Evolutionary conservation across 129 eudicot species (phyloP).

Genomic region (Flaveria robusta): DNA sequence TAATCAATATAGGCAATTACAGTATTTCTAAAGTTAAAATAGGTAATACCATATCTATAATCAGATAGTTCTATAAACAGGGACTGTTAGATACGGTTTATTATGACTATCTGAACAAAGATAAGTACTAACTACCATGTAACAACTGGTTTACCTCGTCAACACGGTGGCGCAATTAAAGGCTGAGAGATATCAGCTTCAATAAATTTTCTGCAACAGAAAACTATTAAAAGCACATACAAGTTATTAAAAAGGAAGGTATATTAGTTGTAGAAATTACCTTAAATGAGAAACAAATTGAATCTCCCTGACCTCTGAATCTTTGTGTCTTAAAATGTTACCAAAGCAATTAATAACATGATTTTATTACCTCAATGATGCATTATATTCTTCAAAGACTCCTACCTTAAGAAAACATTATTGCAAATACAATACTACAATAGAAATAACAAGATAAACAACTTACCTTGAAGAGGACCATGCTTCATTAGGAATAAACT

Average conservation of each 20-base stretch:
- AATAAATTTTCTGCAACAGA: slow-evolving; percentile 6
- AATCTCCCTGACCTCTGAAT: slow-evolving; percentile 18
- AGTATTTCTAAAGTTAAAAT: neutral
- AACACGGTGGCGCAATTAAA: slow-evolving; percentile 2
- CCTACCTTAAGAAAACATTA: neutral
- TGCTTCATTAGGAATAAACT: slow-evolving; percentile 23
- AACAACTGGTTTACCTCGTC: slow-evolving; percentile 14
- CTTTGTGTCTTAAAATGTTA: slow-evolving; percentile 6
- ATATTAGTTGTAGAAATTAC: slow-evolving; percentile 4
- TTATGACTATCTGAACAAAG: neutral
- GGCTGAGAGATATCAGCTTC: neutral
- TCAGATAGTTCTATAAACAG: neutral
- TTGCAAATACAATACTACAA: slow-evolving; percentile 13
- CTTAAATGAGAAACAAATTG: neutral
- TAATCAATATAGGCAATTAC: neutral
- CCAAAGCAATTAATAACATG: neutral
- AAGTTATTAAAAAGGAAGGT: neutral
- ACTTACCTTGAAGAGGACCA: slow-evolving; percentile 4
- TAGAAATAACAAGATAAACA: slow-evolving; percentile 13
- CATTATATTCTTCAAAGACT: neutral
- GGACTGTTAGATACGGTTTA: neutral
- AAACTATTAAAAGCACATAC: neutral
- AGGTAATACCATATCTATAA: neutral
- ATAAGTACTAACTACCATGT: neutral
- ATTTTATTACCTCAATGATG: slow-evolving; percentile 7